Base-by-base conservation (phyloP, 805 yeast species). In the Starmerella vitae region DNA sequence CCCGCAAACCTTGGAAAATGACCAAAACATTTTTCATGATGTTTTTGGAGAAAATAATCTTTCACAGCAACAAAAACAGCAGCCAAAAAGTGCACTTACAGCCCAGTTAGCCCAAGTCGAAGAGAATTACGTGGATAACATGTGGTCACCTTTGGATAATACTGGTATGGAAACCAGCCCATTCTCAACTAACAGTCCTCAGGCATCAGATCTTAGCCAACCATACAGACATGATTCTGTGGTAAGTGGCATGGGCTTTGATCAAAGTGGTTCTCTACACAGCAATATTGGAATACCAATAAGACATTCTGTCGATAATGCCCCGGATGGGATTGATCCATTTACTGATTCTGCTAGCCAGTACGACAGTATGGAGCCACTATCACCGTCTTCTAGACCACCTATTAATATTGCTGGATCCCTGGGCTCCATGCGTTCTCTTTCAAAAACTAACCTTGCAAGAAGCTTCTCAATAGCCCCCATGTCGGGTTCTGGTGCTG, bases 71-170 rank as follows among this genome's bases (percentile, higher is more conserved):
- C 30, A n/a, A 27, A 7, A n/a, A 17, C 30, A 27, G 17, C 30
- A 10, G 30, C 30, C 30, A n/a, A 40, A 40, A 24, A 44, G 47
- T 15, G 49, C 49, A 20, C 31, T 46, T 28, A 35, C 33, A 21
- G 49, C 49, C 4, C 49, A 46, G 30, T 36, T 46, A 7, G 48
- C 45, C 12, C 48, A 46, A 30, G 43, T 41, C 4, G 34, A 37
- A 21, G 43, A 33, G 17, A 39, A 26, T 30, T 20, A 5, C 20
- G n/a, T 7, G 7, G 39, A 36, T 9, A 8, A 8, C 20, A 12
- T 27, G 14, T 31, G 34, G 34, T 20, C 34, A 5, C 25, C 34
- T 9, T 6, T 31, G 25, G 33, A 30, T 21, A 13, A 21, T 6
- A 5, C 9, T 4, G 5, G 13, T 10, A 12, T 17, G 12, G 34